A percentile compares a stretch with the other conserved stretches of the same genome.
phyloP scores from a whole-genome alignment of 345 rosid species.

The Lumnitzera racemosa region DNA sequence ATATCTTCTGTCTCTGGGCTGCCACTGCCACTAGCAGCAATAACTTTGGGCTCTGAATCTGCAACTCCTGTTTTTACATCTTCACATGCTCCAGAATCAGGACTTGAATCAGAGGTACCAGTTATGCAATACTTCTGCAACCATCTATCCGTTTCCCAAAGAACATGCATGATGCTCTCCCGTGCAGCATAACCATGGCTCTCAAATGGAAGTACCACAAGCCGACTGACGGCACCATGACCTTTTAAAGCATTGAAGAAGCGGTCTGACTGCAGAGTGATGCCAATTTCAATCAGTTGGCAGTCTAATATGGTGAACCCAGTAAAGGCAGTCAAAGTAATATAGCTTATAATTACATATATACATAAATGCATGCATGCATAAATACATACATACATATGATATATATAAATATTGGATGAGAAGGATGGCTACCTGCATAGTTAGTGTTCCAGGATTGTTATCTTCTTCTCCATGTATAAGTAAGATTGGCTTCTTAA shows the following conservation, averaged over 20 bases:
- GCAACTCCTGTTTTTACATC: slow-evolving; percentile 28
- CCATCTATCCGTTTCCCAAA: slow-evolving; percentile 99
- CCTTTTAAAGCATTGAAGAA: slow-evolving; percentile 95
- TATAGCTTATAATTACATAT: background rate
- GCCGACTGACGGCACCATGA: slow-evolving; percentile 88
- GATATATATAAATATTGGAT: background rate
- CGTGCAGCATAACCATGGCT: slow-evolving; percentile 91
- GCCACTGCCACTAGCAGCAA: slow-evolving; percentile 52
- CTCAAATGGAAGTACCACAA: slow-evolving; percentile 87
- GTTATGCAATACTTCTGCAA: slow-evolving; percentile 73
- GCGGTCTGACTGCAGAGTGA: slow-evolving; percentile 69
- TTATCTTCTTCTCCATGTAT: slow-evolving; percentile 98
- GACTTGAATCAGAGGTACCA: slow-evolving; percentile 38
- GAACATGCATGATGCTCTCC: slow-evolving; percentile 97
- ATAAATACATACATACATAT: too few relatives aligned
- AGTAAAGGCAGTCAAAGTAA: background rate
- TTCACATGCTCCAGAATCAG: slow-evolving; percentile 27
- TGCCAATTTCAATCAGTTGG: too few relatives aligned
- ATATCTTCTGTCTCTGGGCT: slow-evolving; percentile 39
- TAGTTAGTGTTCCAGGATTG: slow-evolving; percentile 91
- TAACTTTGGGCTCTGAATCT: slow-evolving; percentile 36
- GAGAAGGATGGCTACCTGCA: slow-evolving; percentile 58
- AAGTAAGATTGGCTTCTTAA: slow-evolving; percentile 93
- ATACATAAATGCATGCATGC: too few relatives aligned
- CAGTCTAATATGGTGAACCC: slow-evolving; percentile 11